Evolutionary conservation across 179 eudicot genomes (phyloP).

Genomic region (Silene vulgaris): DNA sequence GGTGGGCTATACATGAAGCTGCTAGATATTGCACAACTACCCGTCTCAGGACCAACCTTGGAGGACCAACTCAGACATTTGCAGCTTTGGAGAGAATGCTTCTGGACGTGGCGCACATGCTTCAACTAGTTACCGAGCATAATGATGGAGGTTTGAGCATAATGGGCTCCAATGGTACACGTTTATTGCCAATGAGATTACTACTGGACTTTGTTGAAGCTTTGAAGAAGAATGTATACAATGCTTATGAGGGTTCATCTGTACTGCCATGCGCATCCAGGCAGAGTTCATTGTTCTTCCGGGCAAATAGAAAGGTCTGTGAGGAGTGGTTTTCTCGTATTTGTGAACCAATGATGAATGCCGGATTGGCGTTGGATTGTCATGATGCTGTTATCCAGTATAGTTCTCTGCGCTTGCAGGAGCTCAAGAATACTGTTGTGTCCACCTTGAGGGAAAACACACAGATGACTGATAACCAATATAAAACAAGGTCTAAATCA

Average conservation of each 20-base stretch:
- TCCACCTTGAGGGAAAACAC: conserved; percentile 54
- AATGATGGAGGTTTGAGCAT: conserved; percentile 76
- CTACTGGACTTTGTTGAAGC: conserved; percentile 93
- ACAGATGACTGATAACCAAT: conserved; percentile 51
- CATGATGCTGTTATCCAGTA: conserved; percentile 86
- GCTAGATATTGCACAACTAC: conserved; percentile 90
- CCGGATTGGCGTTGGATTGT: conserved; percentile 85
- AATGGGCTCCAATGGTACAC: conserved; percentile 74
- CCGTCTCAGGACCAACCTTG: conserved; percentile 96
- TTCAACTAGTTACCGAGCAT: conserved; percentile 75
- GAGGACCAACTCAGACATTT: conserved; percentile 99
- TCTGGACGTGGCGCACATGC: conserved; percentile 77
- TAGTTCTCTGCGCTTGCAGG: conserved; percentile 71
- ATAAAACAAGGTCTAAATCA: conserved; percentile 47
- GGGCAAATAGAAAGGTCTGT: conserved; percentile 95
- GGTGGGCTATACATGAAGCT: conserved; percentile 99
- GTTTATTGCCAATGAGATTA: conserved; percentile 83
- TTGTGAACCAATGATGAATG: conserved; percentile 99
- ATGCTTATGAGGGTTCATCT: conserved; percentile 92
- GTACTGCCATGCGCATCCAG: conserved; percentile 65
- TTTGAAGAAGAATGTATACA: conserved; percentile 91
- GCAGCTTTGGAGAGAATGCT: conserved; percentile 99
- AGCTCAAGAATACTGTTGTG: conserved; percentile 50
- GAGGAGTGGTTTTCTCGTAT: conserved; percentile 99
- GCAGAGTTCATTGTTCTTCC: conserved; percentile 84